These are phyloP conservation scores for Haplosporangium sp. DNA, from an alignment of 371 early-diverging fungal genomes.

Conservation along the genomic window DNA sequence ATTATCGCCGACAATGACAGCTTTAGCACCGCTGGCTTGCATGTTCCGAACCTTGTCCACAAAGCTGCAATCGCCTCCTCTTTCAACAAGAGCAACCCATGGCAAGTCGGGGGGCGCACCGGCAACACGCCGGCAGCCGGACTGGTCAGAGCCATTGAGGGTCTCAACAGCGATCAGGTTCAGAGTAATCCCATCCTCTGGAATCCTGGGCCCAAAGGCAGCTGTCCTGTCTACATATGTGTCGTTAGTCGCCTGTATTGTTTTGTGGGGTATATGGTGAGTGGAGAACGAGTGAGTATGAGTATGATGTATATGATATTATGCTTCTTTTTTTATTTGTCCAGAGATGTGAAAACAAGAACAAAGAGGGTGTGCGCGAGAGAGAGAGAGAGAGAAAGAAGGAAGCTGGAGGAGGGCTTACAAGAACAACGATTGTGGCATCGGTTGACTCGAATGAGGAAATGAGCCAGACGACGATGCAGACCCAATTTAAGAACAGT, in stretches of 20 bases:
- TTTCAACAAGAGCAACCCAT: conserved; percentile 86
- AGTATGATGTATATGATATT: not conserved
- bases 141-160: conserved; percentile 27
- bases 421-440: conserved; percentile 52
- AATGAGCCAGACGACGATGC: conserved; percentile 31
- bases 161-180: conserved; percentile 57
- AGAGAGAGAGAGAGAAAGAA: not conserved
- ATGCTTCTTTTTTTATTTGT: not conserved
- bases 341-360: not conserved
- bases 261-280: no score
- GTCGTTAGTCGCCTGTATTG: conserved; percentile 63
- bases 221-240: conserved; percentile 68
- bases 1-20: conserved; percentile 90
- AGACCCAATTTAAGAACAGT: conserved; percentile 35
- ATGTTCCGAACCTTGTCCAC: conserved; percentile 88
- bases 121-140: conserved; percentile 29
- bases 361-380: not conserved
- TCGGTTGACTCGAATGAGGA: conserved; percentile 39
- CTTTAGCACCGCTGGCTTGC: conserved; percentile 89
- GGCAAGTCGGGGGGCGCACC: conserved; percentile 52
- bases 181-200: conserved; percentile 66
- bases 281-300: not conserved
- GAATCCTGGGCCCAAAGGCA: conserved; percentile 72
- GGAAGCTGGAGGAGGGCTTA: conserved; percentile 10
- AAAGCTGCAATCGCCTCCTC: conserved; percentile 87